Evolutionary conservation across 345 rosid genomes (phyloP), one percentile per base, ranked within the genome.

Genomic region (Bretschneidera sinensis): DNA sequence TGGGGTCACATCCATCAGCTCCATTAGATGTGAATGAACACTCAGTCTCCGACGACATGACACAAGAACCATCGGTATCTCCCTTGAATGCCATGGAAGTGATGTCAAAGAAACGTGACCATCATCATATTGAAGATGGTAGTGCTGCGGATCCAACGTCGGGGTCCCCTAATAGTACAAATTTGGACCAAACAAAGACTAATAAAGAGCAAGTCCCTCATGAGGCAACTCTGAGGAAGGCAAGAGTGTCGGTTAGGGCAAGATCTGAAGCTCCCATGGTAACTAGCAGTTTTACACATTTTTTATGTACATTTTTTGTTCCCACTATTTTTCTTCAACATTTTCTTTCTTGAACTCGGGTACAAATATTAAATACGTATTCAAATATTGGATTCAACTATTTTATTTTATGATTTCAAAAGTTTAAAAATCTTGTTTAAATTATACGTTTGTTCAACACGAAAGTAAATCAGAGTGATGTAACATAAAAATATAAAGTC

Each of bases 171-270:
- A 80, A 73, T 48, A 75, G 72, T 71, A 80, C 81, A 21, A 78
- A 67, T 59, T 21, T 71, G 7, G 87, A 83, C 21, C 86, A 75
- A 28, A 67, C 52, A n/a, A 71, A 66, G 54, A 76, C 49, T 19
- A 55, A 56, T 21, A 80, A 78, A 15, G 89, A 84, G 15, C 84
- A 74, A 61, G 67, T 33, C 57, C 57, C 71, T 25, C 5, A 5
- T 4, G 83, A 79, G 1, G 74, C 64, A 21, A 87, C 94, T 7
- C 85, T 63, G 22, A 64, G 83, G 68, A 79, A 73, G 70, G 79
- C 90, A 50, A 78, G 90, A 67, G 90, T 82, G 64, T 85, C 90
- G 2, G 80, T 85, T 22, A 57, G 87, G 71, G 83, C 82, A 0
- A 76, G 83, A 71, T 81, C 85, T 11, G 82, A 76, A 68, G 78